Evolutionary conservation across 1,284 basidiomycete genomes (phyloP).

Genomic region (Vanrija humicola): DNA sequence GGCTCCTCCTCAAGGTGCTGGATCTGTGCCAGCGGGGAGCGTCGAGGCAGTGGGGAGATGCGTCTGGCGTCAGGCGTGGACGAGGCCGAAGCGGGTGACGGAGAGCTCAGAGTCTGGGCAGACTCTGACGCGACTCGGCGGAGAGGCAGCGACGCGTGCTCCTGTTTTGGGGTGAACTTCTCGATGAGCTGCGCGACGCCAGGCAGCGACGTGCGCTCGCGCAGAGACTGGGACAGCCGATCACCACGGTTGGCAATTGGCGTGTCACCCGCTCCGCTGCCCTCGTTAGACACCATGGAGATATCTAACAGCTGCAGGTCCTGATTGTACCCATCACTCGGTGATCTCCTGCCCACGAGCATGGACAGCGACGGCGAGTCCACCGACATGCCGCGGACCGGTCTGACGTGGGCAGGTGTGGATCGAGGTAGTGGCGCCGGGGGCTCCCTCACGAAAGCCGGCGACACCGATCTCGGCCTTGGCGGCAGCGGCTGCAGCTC

Average conservation of each 20-base stretch:
- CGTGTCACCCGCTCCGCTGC: not conserved
- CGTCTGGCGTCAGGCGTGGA: not conserved
- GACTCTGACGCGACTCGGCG: not conserved
- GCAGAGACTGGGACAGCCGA: constrained; percentile 1
- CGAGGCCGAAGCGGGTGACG: not conserved
- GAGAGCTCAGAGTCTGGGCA: not conserved
- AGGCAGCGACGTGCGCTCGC: constrained; percentile 1
- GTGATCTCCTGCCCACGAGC: constrained; percentile 2
- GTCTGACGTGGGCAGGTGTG: too few relatives aligned
- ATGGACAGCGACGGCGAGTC: constrained; percentile 14
- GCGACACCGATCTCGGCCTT: too few relatives aligned
- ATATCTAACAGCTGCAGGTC: constrained; percentile 9
- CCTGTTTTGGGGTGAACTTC: constrained; percentile 1
- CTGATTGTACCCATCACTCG: not conserved
- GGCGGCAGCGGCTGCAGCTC: too few relatives aligned
- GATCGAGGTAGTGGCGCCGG: too few relatives aligned
- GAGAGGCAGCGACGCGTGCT: not conserved
- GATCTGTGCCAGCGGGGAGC: not conserved
- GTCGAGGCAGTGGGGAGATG: constrained; percentile 10
- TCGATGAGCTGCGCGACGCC: constrained; percentile 1
- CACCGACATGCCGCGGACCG: not conserved
- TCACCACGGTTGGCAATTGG: not conserved
- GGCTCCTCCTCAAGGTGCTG: not conserved
- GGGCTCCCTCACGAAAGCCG: too few relatives aligned
- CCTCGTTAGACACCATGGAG: constrained; percentile 1